Conservation (phyloP, 495 filamentous ascomycete species). For the Saxophila tyrrhenica region DNA sequence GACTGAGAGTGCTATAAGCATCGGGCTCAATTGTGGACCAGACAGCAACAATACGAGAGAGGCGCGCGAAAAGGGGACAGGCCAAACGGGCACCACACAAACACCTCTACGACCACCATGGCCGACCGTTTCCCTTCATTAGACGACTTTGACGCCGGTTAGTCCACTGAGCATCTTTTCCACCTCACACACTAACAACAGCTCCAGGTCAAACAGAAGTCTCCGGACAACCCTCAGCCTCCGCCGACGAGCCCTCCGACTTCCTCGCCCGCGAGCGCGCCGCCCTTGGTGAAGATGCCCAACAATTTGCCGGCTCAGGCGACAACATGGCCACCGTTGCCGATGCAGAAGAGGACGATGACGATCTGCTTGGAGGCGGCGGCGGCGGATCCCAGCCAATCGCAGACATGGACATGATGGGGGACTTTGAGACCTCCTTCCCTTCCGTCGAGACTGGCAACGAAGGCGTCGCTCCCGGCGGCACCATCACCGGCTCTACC, state of each 20-base stretch:
- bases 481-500: conserved; percentile 71
- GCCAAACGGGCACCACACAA: too few relatives aligned
- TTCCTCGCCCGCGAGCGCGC: conserved; percentile 87
- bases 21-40: not conserved
- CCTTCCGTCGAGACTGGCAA: conserved; percentile 70
- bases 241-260: conserved; percentile 47
- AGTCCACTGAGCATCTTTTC: conserved; percentile 31
- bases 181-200: not conserved
- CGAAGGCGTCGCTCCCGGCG: conserved; percentile 82
- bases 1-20: not conserved
- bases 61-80: not conserved
- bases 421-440: conserved; percentile 77
- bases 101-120: conserved; percentile 54
- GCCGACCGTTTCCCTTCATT: conserved; percentile 93
- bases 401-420: conserved; percentile 37
- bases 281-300: conserved; percentile 78
- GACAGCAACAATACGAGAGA: not conserved
- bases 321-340: conserved; percentile 52
- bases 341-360: conserved; percentile 53
- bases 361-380: conserved; percentile 60
- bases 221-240: conserved; percentile 27
- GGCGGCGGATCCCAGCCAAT: conserved; percentile 13
- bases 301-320: conserved; percentile 71
- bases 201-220: conserved; percentile 48
- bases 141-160: conserved; percentile 90